phyloP scores from a whole-genome alignment of 2,329 filamentous ascomycete species.

The Dryadomyces sulphureus region DNA sequence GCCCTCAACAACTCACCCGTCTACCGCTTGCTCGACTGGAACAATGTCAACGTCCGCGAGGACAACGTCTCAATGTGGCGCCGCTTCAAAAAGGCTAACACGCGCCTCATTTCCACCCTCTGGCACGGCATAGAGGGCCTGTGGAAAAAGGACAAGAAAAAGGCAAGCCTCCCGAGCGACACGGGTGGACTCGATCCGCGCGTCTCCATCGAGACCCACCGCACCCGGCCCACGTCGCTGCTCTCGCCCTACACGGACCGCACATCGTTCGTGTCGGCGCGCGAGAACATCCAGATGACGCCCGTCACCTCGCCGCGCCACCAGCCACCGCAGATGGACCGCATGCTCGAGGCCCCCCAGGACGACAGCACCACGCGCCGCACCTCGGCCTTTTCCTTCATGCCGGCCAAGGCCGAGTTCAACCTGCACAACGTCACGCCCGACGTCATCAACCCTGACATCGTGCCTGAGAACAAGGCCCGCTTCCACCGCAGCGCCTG shows the following conservation, averaged over 20 bases:
- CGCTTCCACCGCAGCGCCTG: conserved; percentile 86
- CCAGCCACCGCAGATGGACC: conserved; percentile 17
- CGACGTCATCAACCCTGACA: conserved; percentile 57
- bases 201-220: conserved; percentile 50
- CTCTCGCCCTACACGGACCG: conserved; percentile 32
- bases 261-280: conserved; percentile 36
- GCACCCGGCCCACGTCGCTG: conserved; percentile 36
- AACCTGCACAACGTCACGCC: conserved; percentile 31
- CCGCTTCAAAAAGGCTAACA: conserved; percentile 75
- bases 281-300: conserved; percentile 84
- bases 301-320: conserved; percentile 56
- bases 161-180: conserved; percentile 28
- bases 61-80: conserved; percentile 81
- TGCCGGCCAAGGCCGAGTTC: conserved; percentile 18
- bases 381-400: conserved; percentile 18
- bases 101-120: conserved; percentile 41
- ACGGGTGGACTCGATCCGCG: conserved; percentile 39
- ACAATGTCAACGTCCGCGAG: conserved; percentile 83
- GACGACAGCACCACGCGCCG: conserved; percentile 19
- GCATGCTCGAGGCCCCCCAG: conserved; percentile 23
- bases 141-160: conserved; percentile 35
- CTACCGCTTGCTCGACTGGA: conserved; percentile 74
- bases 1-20: conserved; percentile 94
- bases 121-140: conserved; percentile 30
- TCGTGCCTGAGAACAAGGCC: conserved; percentile 51